Evolutionary conservation across 305 asterid species (phyloP).

Genomic region (Fraxinus albicans): DNA sequence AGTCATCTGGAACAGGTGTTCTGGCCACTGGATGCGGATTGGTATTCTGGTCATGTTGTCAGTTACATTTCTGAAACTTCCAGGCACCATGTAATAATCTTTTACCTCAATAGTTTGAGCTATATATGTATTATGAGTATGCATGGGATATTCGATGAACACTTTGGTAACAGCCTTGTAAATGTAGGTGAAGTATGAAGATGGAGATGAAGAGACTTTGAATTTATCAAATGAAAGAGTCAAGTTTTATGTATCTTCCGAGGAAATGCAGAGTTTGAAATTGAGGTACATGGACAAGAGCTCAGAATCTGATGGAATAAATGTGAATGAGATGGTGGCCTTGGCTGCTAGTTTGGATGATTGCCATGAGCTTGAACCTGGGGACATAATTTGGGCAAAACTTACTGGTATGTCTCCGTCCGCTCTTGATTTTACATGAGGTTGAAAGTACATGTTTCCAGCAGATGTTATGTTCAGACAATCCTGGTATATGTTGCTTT

Average conservation of each 20-base stretch:
- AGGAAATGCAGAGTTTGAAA: constrained; percentile 62
- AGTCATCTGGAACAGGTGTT: constrained; percentile 54
- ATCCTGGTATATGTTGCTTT: constrained; percentile 11
- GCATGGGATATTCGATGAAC: neutral
- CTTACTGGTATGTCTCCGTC: constrained; percentile 69
- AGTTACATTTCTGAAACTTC: constrained; percentile 59
- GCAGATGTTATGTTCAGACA: constrained; percentile 9
- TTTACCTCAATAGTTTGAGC: constrained; percentile 14
- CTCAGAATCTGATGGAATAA: constrained; percentile 66
- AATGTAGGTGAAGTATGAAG: constrained; percentile 83
- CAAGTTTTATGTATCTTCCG: constrained; percentile 63
- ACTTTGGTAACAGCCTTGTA: constrained; percentile 27
- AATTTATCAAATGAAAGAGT: constrained; percentile 66
- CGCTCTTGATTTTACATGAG: constrained; percentile 23
- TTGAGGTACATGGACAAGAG: constrained; percentile 53
- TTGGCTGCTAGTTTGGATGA: constrained; percentile 86
- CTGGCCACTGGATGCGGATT: constrained; percentile 97
- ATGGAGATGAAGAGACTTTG: constrained; percentile 75
- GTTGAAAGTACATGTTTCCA: constrained; percentile 18
- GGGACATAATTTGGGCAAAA: constrained; percentile 97
- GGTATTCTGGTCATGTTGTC: constrained; percentile 68
- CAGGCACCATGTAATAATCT: constrained; percentile 72
- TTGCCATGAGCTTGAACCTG: constrained; percentile 81
- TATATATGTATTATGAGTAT: constrained; percentile 13
- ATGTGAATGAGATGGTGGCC: constrained; percentile 82